These are phyloP conservation scores for Wallacemonas sp. DNA, from an alignment of 208 protist genomes.

Conservation along the genomic window DNA sequence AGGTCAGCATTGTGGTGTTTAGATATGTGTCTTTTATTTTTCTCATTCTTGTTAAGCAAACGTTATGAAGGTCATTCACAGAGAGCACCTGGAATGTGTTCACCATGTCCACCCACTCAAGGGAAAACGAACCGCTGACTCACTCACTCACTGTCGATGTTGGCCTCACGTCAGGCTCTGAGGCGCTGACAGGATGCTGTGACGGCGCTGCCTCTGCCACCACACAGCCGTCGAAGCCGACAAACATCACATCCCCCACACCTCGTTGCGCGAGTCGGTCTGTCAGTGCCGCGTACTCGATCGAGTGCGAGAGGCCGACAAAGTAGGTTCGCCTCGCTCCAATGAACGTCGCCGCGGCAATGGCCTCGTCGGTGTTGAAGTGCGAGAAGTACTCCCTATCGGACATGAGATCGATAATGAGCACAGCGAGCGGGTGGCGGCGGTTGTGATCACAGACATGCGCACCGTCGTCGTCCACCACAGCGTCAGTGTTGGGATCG, in stretches of 20 bases:
- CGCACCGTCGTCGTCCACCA: no score
- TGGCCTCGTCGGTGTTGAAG: constrained; percentile 33
- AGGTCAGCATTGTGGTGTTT: no score
- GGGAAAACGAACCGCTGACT: no score
- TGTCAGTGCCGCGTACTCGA: constrained; percentile 41
- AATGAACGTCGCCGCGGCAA: constrained; percentile 33
- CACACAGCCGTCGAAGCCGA: constrained; percentile 61
- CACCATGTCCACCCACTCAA: no score
- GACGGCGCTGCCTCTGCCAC: constrained; percentile 18
- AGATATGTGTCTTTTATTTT: no score
- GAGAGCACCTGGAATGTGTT: no score
- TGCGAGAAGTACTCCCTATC: constrained; percentile 42
- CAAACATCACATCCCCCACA: constrained; percentile 32
- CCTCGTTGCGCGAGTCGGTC: constrained; percentile 22
- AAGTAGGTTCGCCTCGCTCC: constrained; percentile 49
- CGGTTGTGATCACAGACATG: no score
- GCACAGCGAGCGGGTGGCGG: constrained; percentile 23
- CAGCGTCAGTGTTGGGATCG: not conserved
- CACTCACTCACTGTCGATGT: no score
- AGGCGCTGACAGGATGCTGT: not conserved
- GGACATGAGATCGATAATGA: constrained; percentile 60
- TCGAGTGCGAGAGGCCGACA: constrained; percentile 56
- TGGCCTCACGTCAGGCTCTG: no score
- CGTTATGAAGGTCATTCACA: no score
- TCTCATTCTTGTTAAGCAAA: no score